A percentile compares a stretch with the other conserved stretches of the same genome.
phyloP scores from a whole-genome alignment of 768 basidiomycete genomes.

The Punctularia strigosozonata region DNA sequence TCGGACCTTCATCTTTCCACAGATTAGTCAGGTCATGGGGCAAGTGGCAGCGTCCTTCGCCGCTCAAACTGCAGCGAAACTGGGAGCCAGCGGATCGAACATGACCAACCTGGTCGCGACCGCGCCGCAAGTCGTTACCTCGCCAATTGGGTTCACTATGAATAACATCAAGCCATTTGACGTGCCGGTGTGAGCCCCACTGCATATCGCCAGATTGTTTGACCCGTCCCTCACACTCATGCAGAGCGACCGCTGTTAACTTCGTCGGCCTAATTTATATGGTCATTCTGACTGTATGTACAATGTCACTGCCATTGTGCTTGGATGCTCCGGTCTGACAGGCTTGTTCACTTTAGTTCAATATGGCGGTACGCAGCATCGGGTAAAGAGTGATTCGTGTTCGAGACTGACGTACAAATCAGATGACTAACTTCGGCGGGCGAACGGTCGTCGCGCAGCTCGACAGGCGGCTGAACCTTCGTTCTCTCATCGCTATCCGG shows the following conservation, averaged over 20 bases:
- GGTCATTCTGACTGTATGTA: constrained; percentile 15
- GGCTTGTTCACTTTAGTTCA: no score
- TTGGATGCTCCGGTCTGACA: no score
- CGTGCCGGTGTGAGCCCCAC: constrained; percentile 37
- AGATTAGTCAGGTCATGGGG: constrained; percentile 17
- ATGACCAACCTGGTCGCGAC: constrained; percentile 24
- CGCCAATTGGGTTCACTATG: constrained; percentile 36
- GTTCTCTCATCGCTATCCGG: constrained; percentile 27
- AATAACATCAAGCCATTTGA: constrained; percentile 47
- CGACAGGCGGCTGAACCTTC: constrained; percentile 23
- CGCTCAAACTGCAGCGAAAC: constrained; percentile 17
- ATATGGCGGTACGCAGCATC: no score
- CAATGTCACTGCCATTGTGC: no score
- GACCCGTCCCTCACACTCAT: background rate
- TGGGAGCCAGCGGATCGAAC: constrained; percentile 15
- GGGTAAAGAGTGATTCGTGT: no score
- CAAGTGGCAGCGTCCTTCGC: constrained; percentile 24
- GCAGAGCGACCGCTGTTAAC: constrained; percentile 17
- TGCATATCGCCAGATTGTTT: background rate
- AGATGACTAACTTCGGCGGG: constrained; percentile 18
- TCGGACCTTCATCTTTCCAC: constrained; percentile 3
- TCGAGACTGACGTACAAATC: no score
- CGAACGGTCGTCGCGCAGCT: constrained; percentile 23
- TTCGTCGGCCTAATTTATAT: constrained; percentile 21
- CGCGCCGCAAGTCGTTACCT: constrained; percentile 37